A percentile compares a stretch with the other conserved stretches of the same genome.
Evolutionary conservation across 495 filamentous ascomycete species (phyloP).

Genomic region (Penicillium argentinense): DNA sequence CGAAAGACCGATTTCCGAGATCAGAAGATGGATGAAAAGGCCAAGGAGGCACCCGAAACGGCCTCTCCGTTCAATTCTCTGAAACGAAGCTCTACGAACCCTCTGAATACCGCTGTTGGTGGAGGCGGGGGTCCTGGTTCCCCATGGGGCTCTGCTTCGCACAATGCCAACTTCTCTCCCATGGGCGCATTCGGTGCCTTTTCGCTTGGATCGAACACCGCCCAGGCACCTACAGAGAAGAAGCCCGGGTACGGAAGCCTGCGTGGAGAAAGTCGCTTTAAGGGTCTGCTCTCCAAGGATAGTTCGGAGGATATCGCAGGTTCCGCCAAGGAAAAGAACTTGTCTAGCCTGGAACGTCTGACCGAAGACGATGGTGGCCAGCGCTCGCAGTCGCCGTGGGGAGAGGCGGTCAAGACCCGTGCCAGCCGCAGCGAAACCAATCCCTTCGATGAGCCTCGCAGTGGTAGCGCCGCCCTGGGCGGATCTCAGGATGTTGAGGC

Average conservation of each 20-base stretch:
- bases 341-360: slow-evolving; percentile 54
- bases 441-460: slow-evolving; percentile 68
- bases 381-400: slow-evolving; percentile 53
- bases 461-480: slow-evolving; percentile 77
- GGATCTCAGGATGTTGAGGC: slow-evolving; percentile 75
- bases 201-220: slow-evolving; percentile 51
- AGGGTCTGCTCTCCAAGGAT: slow-evolving; percentile 77
- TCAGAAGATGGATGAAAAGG: slow-evolving; percentile 38
- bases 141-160: slow-evolving; percentile 65
- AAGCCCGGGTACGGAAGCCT: slow-evolving; percentile 63
- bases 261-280: slow-evolving; percentile 78
- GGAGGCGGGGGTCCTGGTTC: slow-evolving; percentile 63
- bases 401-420: slow-evolving; percentile 49
- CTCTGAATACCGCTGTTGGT: slow-evolving; percentile 47
- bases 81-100: slow-evolving; percentile 70
- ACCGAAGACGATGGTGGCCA: slow-evolving; percentile 48
- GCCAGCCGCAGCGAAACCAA: slow-evolving; percentile 73
- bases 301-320: slow-evolving; percentile 62
- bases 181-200: slow-evolving; percentile 92
- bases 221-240: slow-evolving; percentile 65
- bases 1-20: slow-evolving; percentile 73
- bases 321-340: slow-evolving; percentile 53
- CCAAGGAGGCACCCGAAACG: slow-evolving; percentile 48
- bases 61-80: slow-evolving; percentile 60
- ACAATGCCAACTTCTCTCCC: slow-evolving; percentile 59